These are phyloP conservation scores for Phytophthora sojae DNA, from an alignment of 352 stramenopile genomes.

Conservation along the genomic window DNA sequence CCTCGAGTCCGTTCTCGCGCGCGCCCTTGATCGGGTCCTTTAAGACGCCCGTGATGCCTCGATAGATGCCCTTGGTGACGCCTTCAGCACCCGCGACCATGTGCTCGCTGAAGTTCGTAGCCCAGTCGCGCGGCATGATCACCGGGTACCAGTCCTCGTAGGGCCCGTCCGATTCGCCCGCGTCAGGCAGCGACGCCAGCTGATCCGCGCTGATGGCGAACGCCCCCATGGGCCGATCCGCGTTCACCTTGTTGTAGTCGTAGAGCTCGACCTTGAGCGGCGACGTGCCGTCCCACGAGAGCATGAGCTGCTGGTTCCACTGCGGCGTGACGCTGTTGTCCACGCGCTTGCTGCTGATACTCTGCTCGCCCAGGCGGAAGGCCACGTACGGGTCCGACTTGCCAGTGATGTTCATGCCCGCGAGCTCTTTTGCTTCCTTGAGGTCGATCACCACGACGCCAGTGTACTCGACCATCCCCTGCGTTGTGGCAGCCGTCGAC, in stretches of 20 bases:
- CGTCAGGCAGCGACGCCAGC: constrained; percentile 44
- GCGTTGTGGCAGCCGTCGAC: constrained; percentile 16
- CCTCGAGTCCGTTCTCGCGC: constrained; percentile 72
- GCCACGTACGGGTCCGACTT: constrained; percentile 86
- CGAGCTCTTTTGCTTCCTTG: constrained; percentile 66
- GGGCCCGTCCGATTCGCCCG: constrained; percentile 15
- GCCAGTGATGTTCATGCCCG: constrained; percentile 76
- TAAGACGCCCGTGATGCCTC: constrained; percentile 78
- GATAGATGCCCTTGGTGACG: constrained; percentile 71
- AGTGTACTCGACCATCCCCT: constrained; percentile 87
- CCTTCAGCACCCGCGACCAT: constrained; percentile 80
- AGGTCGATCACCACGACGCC: constrained; percentile 82
- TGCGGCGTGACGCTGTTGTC: constrained; percentile 74
- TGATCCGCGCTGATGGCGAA: constrained; percentile 51
- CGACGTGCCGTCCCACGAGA: constrained; percentile 81
- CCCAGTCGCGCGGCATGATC: constrained; percentile 75
- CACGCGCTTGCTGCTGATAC: constrained; percentile 70
- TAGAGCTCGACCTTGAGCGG: constrained; percentile 74
- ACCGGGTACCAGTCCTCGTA: constrained; percentile 65
- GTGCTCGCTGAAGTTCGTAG: constrained; percentile 82
- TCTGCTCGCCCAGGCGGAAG: constrained; percentile 77
- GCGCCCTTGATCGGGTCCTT: constrained; percentile 83
- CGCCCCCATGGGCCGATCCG: constrained; percentile 74
- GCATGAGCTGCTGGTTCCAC: constrained; percentile 76
- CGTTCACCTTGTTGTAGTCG: constrained; percentile 75